These are phyloP conservation scores for Podospora comata DNA, from an alignment of 495 filamentous ascomycete species.

Conservation along the genomic window DNA sequence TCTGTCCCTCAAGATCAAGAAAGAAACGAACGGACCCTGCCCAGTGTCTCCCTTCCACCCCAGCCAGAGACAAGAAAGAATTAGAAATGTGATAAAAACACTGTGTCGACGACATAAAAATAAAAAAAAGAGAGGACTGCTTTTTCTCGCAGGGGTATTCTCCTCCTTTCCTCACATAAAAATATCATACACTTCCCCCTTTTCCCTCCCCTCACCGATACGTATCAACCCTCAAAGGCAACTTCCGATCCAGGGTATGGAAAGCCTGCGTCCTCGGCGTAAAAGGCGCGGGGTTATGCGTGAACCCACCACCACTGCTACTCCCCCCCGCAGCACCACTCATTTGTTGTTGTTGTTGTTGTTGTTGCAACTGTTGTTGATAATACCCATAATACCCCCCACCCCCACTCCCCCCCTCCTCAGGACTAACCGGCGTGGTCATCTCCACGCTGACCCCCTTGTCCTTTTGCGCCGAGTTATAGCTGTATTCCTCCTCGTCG, in stretches of 20 bases:
- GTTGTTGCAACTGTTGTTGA: not conserved
- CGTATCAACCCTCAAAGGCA: conserved; percentile 32
- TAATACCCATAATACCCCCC: not conserved
- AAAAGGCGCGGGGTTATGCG: conserved; percentile 31
- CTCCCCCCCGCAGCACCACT: not conserved
- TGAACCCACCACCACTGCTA: not conserved
- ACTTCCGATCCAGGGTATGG: conserved; percentile 50
- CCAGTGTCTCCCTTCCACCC: not conserved
- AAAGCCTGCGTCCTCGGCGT: conserved; percentile 56
- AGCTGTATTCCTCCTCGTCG: conserved; percentile 35
- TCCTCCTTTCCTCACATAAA: not conserved
- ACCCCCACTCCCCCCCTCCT: not conserved
- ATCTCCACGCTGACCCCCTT: conserved; percentile 42
- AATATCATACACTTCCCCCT: not conserved
- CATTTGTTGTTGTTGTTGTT: conserved; percentile 16
- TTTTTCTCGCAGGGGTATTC: not conserved
- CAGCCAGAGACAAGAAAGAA: not conserved
- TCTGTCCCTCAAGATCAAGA: not conserved
- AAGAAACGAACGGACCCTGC: not conserved
- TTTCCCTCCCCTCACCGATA: not conserved
- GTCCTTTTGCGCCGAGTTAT: conserved; percentile 13
- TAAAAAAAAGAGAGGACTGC: conserved; percentile 1
- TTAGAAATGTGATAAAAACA: not conserved
- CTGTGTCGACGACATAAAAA: not conserved
- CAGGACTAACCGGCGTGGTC: conserved; percentile 27